Evolutionary conservation across 2,329 filamentous ascomycete species (phyloP), one percentile per base, ranked within the genome.

Genomic region (Aspergillus pseudonomiae): DNA sequence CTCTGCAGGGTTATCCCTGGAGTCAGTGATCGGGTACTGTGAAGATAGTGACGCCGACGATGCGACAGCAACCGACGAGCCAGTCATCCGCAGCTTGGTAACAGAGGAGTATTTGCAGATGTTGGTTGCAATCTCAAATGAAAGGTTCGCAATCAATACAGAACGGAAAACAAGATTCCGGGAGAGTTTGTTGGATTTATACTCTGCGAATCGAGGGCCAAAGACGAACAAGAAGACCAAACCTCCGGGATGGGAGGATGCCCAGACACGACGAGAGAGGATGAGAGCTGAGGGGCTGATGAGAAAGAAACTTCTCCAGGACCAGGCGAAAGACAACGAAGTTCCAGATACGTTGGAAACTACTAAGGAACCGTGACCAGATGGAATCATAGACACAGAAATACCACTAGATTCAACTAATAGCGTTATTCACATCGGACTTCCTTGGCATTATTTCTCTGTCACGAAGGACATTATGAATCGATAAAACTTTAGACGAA

Each of bases 1-100:
- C 21, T 94, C 92, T 6, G 91, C 92, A 77, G 94, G 94, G 0
- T 83, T 97, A 1, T 86, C 88, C 0, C 87, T 97, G 65, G 92
- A 96, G 78, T 92, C 91, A 1, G 84, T 97, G 30, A 84, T 98
- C 36, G 94, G 92, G 0, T 83, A 78, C 57, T 74, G 67, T 24
- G 71, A 68, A 34, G 68, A 71, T n/a, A 61, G 66, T 5, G 63
- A 79, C 53, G 72, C 79, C 59, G 70, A 77, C 55, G 63, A 74
- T 3, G 68, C 71, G 28, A 52, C 28, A 39, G 65, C 52, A 76
- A 59, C 69, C 7, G 74, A 85, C 65, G 60, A 70, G 54, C 81
- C 74, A 9, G 74, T 80, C 5, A 81, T 84, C 16, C 71, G 81
- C 26, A 83, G 81, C 45, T 76, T 90, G 26, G 91, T 96, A 1